Base-by-base conservation (phyloP, 2,329 filamentous ascomycete genomes). In the Pseudocercospora eumusae region DNA sequence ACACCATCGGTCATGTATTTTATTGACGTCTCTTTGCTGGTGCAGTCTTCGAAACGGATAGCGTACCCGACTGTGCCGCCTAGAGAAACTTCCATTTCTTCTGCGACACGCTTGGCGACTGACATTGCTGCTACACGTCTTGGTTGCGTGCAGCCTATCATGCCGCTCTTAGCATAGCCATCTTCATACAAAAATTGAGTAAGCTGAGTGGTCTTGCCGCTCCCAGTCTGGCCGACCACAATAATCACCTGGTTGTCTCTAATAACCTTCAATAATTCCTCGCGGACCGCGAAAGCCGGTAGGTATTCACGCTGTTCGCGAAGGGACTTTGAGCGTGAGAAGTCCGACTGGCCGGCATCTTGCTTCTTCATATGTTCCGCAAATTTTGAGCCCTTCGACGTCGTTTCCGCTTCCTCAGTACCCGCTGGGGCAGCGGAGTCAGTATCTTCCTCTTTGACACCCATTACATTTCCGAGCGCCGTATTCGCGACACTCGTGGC, bases 1-100 rank as follows among this genome's bases (percentile, higher is more conserved):
- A 99, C 91, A 80, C 95, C 95, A 72, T 99, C 96, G 0, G 95
- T 99, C 93, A 99, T 97, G 76, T 99, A 99, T 78, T 99, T 99
- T 79, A 99, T 98, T 63, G 88, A 83, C 0, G 95, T 99, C 61
- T 98, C 90, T 69, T 92, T 92, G 80, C 92, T 96, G 1, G 95
- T 99, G 76, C 93, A 97, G 75, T 99, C 96, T 74, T 99, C 95
- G 71, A 99, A 99, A 58, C 95, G 92, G 74, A 99, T 99, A 0
- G 95, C 92, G 76, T 99, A 99, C 28, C 95, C 95, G 40, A 99
- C 96, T 0, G 88, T 85, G 60, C 89, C 88, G 54, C 95, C 95
- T 9, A 99, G 81, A 60, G 88, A 88, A 49, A 96, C 92, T 69
- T 96, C 91, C 96, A 99, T 99, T 79, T 99, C 95, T 78, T 99